Evolutionary conservation across 306 rosid species (phyloP).

Genomic region (Nissolia schottii): DNA sequence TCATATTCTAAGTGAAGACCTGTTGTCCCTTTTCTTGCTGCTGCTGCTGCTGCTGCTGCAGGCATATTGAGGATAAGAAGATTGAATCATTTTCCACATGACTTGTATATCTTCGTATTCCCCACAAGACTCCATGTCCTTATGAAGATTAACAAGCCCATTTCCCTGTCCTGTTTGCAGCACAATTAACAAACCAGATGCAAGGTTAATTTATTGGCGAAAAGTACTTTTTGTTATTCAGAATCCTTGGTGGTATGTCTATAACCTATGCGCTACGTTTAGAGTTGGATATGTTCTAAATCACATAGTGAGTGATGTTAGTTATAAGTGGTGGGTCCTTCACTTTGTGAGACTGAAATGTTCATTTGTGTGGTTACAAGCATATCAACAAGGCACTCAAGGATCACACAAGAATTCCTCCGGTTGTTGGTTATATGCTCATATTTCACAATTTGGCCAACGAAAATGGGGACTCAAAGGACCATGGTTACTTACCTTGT

Average conservation of each 20-base stretch:
- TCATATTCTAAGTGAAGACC: too few relatives aligned
- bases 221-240: background rate
- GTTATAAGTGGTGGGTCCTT: too few relatives aligned
- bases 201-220: constrained; percentile 1
- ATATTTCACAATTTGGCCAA: background rate
- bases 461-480: background rate
- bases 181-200: background rate
- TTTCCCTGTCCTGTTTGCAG: constrained; percentile 43
- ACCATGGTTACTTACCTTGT: constrained; percentile 40
- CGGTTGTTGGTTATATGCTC: background rate
- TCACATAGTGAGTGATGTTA: too few relatives aligned
- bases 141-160: constrained; percentile 55
- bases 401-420: too few relatives aligned
- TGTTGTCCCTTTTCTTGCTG: constrained; percentile 17
- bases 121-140: constrained; percentile 73
- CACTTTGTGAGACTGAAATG: too few relatives aligned
- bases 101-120: constrained; percentile 79
- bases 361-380: too few relatives aligned
- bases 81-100: constrained; percentile 91
- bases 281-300: too few relatives aligned
- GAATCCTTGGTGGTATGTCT: background rate
- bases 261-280: too few relatives aligned
- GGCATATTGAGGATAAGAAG: constrained; percentile 42
- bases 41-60: too few relatives aligned
- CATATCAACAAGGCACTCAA: too few relatives aligned